phyloP scores from a whole-genome alignment of 139 green algal genomes.

The Ettlia oleoabundans region DNA sequence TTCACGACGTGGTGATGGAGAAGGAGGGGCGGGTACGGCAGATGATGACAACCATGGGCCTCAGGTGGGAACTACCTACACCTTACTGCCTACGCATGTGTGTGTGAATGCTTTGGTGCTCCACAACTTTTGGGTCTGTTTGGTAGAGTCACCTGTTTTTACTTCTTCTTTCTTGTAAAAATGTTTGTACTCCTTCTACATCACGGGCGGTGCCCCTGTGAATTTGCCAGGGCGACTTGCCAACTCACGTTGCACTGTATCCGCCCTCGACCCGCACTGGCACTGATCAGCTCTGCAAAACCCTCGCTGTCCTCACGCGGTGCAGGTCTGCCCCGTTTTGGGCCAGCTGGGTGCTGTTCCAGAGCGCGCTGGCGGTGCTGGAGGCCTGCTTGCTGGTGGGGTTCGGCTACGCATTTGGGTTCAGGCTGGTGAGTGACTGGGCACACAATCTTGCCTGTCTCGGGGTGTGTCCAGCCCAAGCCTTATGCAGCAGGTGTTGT shows the following conservation, averaged over 20 bases:
- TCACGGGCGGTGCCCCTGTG: too few relatives aligned
- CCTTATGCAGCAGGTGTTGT: too few relatives aligned
- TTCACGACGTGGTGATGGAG: constrained; percentile 50
- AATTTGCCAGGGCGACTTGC: too few relatives aligned
- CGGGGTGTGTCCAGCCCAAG: too few relatives aligned
- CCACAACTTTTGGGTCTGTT: too few relatives aligned
- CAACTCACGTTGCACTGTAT: too few relatives aligned
- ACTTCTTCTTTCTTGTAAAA: background rate
- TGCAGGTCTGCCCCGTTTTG: constrained; percentile 30
- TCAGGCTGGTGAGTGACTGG: constrained; percentile 17
- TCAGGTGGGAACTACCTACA: constrained; percentile 2
- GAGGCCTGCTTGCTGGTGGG: constrained; percentile 43
- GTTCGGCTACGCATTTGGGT: constrained; percentile 41
- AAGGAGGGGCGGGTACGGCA: constrained; percentile 41
- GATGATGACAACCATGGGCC: constrained; percentile 41
- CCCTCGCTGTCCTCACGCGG: background rate
- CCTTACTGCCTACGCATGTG: background rate
- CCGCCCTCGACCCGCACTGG: too few relatives aligned
- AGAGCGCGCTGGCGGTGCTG: constrained; percentile 32
- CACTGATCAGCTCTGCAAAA: too few relatives aligned
- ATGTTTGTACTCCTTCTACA: too few relatives aligned
- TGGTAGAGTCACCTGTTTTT: too few relatives aligned
- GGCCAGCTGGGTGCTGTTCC: constrained; percentile 34
- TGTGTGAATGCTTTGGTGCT: too few relatives aligned
- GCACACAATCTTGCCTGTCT: background rate